Conservation (phyloP, 225 moss, liverwort and hornwort species). For the Antitrichia curtipendula region DNA sequence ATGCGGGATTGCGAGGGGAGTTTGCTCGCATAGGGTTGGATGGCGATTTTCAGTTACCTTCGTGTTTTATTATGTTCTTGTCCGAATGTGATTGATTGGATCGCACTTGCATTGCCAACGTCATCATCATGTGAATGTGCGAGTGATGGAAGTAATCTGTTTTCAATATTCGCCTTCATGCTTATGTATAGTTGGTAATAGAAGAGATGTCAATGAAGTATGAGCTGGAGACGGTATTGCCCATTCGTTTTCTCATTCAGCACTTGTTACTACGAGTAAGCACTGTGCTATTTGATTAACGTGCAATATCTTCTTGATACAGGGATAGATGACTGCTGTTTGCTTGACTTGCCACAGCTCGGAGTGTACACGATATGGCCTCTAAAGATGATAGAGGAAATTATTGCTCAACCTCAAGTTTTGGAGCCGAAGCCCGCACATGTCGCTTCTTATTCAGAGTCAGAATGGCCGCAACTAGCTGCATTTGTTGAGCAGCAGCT, state of each 20-base stretch:
- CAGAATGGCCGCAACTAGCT: constrained; percentile 23
- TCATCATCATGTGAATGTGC: not conserved
- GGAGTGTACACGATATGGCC: constrained; percentile 50
- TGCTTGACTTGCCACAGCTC: constrained; percentile 60
- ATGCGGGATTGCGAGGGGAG: not conserved
- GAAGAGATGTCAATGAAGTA: not conserved
- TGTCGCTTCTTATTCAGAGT: constrained; percentile 20
- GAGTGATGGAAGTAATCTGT: not conserved
- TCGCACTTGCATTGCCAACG: not conserved
- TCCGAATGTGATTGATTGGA: not conserved
- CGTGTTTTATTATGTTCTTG: not conserved
- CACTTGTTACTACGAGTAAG: not conserved
- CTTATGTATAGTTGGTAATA: not conserved
- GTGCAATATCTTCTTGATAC: not conserved
- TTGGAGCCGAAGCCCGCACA: constrained; percentile 14
- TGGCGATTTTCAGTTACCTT: not conserved
- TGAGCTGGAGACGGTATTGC: not conserved
- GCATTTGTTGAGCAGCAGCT: constrained; percentile 51
- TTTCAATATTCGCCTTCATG: not conserved
- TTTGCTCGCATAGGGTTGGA: not conserved
- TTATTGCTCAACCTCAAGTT: not conserved
- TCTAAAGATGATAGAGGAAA: constrained; percentile 24
- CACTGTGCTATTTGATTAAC: not conserved
- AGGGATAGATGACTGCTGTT: constrained; percentile 37
- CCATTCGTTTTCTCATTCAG: not conserved